phyloP scores from a whole-genome alignment of 768 basidiomycete species.

The Termitomyces sp. region DNA sequence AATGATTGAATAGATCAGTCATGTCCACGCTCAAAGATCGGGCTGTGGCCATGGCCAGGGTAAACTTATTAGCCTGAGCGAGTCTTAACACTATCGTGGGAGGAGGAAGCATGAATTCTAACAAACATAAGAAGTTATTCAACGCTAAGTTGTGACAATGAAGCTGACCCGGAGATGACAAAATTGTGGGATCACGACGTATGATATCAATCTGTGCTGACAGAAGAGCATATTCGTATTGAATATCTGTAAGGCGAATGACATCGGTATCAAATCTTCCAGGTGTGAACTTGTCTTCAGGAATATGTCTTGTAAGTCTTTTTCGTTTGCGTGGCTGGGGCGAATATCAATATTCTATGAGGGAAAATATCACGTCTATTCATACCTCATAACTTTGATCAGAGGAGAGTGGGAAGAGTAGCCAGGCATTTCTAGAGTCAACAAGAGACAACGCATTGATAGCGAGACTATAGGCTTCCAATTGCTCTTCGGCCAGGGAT shows the following conservation, averaged over 20 bases:
- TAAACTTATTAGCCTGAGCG: constrained; percentile 74
- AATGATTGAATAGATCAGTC: constrained; percentile 74
- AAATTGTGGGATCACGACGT: constrained; percentile 55
- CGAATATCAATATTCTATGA: constrained; percentile 8
- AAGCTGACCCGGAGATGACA: constrained; percentile 60
- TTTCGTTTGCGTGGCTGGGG: constrained; percentile 63
- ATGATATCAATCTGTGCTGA: constrained; percentile 75
- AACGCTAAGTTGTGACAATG: neutral
- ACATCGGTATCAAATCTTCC: constrained; percentile 72
- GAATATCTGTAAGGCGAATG: constrained; percentile 73
- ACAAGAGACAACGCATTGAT: constrained; percentile 86
- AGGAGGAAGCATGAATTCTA: constrained; percentile 52
- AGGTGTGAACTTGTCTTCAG: constrained; percentile 61
- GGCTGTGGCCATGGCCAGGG: constrained; percentile 73
- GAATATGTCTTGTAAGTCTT: constrained; percentile 69
- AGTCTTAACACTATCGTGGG: constrained; percentile 70
- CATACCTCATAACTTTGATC: constrained; percentile 45
- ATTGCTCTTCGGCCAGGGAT: constrained; percentile 56
- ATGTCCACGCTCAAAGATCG: constrained; percentile 77
- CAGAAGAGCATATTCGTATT: constrained; percentile 71
- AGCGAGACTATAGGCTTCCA: constrained; percentile 79
- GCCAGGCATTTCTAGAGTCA: constrained; percentile 79
- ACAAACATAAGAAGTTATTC: neutral
- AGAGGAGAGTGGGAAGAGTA: constrained; percentile 56
- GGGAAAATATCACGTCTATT: constrained; percentile 17